Percentiles rank a stretch among this genome's conserved stretches.
Evolutionary conservation across 2,329 filamentous ascomycete species (phyloP).

Genomic region (Fusarium dlaminii): DNA sequence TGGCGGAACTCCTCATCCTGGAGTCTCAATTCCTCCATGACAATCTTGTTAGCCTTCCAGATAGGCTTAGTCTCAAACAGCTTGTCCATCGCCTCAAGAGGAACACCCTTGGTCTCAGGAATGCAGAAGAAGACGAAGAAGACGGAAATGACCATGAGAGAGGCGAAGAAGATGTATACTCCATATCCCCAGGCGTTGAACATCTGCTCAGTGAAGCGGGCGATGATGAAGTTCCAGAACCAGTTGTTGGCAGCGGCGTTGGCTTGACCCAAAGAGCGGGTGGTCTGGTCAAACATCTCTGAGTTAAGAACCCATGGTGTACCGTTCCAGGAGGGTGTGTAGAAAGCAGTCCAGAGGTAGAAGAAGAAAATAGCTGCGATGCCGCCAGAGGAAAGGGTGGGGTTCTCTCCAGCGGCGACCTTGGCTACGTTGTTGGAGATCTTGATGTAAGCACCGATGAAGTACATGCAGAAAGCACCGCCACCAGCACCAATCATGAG

Average conservation of each 20-base stretch:
- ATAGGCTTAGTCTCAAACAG: constrained; percentile 64
- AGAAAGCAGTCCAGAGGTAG: constrained; percentile 66
- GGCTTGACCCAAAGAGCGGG: constrained; percentile 72
- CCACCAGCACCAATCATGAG: constrained; percentile 69
- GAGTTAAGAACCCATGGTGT: constrained; percentile 80
- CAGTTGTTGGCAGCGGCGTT: constrained; percentile 77
- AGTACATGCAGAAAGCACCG: constrained; percentile 74
- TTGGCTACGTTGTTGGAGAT: constrained; percentile 57
- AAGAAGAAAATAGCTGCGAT: constrained; percentile 75
- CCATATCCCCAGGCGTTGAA: constrained; percentile 67
- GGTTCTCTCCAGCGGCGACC: constrained; percentile 44
- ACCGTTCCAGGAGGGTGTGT: constrained; percentile 77
- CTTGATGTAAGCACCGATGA: constrained; percentile 61
- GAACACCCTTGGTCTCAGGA: constrained; percentile 73
- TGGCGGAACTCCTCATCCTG: constrained; percentile 50
- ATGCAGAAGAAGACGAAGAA: constrained; percentile 70
- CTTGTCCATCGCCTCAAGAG: constrained; percentile 71
- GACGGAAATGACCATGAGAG: constrained; percentile 66
- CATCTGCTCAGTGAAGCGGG: constrained; percentile 74
- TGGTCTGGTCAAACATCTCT: constrained; percentile 78
- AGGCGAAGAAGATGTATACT: constrained; percentile 75
- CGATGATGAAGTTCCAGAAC: constrained; percentile 77
- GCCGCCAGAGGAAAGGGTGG: constrained; percentile 56
- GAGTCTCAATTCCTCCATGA: constrained; percentile 55
- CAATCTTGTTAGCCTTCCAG: constrained; percentile 52